These are phyloP conservation scores for Apophysomyces sp. DNA, from an alignment of 371 early-diverging fungal species.

Conservation along the genomic window DNA sequence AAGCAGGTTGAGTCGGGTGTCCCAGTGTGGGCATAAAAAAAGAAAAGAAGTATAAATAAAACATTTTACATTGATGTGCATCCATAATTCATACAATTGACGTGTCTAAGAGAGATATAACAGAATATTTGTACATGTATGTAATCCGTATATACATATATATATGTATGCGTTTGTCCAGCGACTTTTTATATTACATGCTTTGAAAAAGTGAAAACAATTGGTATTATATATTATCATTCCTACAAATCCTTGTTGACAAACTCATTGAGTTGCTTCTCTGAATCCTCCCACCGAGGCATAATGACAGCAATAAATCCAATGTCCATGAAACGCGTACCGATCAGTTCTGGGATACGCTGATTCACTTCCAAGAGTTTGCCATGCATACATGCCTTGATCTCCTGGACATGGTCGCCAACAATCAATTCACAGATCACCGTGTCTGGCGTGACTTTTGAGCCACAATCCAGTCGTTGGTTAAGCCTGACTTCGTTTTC, in stretches of 20 bases:
- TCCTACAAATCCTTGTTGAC: not conserved
- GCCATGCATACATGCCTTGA: slow-evolving; percentile 42
- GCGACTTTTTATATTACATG: too few relatives aligned
- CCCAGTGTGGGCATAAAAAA: slow-evolving; percentile 55
- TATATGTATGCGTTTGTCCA: too few relatives aligned
- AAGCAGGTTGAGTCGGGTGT: slow-evolving; percentile 67
- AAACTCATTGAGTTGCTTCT: not conserved
- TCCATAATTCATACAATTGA: not conserved
- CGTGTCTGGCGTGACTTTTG: slow-evolving; percentile 29
- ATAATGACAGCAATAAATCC: slow-evolving; percentile 49
- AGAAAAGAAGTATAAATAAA: not conserved
- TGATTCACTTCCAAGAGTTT: slow-evolving; percentile 42
- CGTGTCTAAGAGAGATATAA: too few relatives aligned
- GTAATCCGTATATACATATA: too few relatives aligned
- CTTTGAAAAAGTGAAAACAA: too few relatives aligned
- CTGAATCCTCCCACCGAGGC: slow-evolving; percentile 11
- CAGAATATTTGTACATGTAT: too few relatives aligned
- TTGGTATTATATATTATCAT: too few relatives aligned
- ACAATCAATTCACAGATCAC: slow-evolving; percentile 21
- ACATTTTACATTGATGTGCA: not conserved
- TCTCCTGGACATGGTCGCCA: slow-evolving; percentile 15
- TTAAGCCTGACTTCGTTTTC: slow-evolving; percentile 1
- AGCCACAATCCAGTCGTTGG: not conserved
- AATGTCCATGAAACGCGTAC: slow-evolving; percentile 25
- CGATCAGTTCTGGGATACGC: slow-evolving; percentile 28